A percentile compares a stretch with the other conserved stretches of the same genome.
Conservation (phyloP, 257 asterid genomes). For the Nicotiana benthamiana region DNA sequence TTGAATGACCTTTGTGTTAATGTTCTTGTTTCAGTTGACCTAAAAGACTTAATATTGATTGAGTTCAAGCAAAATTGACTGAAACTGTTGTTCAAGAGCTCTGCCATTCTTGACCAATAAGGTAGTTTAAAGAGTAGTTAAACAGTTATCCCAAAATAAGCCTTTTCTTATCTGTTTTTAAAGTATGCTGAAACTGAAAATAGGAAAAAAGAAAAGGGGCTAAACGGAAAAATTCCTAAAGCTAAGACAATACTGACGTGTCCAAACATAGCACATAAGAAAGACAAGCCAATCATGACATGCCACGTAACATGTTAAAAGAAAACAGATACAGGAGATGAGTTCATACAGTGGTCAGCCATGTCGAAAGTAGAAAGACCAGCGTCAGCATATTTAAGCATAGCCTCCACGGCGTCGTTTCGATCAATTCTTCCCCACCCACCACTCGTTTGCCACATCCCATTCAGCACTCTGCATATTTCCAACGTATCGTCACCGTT, state of each 20-base stretch:
- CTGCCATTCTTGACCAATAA: slow-evolving; percentile 31
- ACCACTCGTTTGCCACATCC: slow-evolving; percentile 98
- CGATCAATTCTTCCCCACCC: slow-evolving; percentile 95
- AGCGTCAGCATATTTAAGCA: slow-evolving; percentile 77
- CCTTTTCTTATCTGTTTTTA: neutral
- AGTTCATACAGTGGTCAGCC: slow-evolving; percentile 95
- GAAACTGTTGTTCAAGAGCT: slow-evolving; percentile 24
- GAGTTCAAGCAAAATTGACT: slow-evolving; percentile 21
- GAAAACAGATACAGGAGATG: too few relatives aligned
- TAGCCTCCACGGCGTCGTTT: slow-evolving; percentile 83
- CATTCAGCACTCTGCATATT: slow-evolving; percentile 83
- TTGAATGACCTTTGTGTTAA: slow-evolving; percentile 26
- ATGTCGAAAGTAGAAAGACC: slow-evolving; percentile 95
- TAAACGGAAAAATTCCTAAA: neutral
- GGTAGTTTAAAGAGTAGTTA: neutral
- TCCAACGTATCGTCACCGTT: slow-evolving; percentile 69
- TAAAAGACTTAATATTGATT: slow-evolving; percentile 19
- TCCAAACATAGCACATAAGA: neutral
- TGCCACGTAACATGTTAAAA: too few relatives aligned
- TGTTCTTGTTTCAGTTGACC: slow-evolving; percentile 21
- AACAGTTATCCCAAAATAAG: neutral
- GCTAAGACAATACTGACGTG: neutral
- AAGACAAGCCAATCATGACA: neutral
- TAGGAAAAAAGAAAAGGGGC: neutral
- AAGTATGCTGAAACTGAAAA: neutral